Evolutionary conservation across 169 alveolate species (phyloP).

Genomic region (Plasmodium sp.): DNA sequence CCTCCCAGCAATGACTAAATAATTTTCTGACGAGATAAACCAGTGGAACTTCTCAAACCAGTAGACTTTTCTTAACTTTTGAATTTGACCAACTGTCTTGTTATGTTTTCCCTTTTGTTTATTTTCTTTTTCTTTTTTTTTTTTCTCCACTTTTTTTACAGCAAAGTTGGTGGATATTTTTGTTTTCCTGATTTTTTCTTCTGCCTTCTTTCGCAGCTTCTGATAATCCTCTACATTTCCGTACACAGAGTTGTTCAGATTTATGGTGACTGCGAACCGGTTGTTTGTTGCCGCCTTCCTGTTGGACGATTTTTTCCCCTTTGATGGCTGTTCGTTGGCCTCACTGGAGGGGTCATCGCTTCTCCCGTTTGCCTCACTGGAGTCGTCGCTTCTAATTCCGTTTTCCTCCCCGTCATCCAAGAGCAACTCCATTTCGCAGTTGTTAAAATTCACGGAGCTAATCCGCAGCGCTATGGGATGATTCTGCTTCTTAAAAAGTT

Average conservation of each 20-base stretch:
- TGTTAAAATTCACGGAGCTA: constrained; percentile 86
- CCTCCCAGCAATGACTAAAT: constrained; percentile 86
- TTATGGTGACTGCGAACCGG: constrained; percentile 78
- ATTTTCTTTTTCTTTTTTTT: constrained; percentile 86
- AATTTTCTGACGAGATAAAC: constrained; percentile 94
- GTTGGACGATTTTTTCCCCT: neutral
- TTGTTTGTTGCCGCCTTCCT: constrained; percentile 44
- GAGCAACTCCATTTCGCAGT: constrained; percentile 77
- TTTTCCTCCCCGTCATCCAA: constrained; percentile 70
- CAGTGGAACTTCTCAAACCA: constrained; percentile 99
- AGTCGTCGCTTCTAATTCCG: neutral
- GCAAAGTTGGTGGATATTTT: constrained; percentile 91
- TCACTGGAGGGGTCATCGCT: neutral
- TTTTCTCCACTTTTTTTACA: constrained; percentile 91
- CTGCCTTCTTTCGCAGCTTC: constrained; percentile 88
- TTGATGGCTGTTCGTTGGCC: constrained; percentile 43
- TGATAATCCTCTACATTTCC: constrained; percentile 90
- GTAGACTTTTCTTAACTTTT: constrained; percentile 89
- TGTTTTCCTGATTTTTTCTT: constrained; percentile 91
- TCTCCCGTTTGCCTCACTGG: no score
- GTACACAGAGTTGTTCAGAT: constrained; percentile 85
- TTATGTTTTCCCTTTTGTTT: constrained; percentile 52
- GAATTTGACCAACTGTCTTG: constrained; percentile 67
- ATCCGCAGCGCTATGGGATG: constrained; percentile 92
- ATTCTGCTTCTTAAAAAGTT: constrained; percentile 88